These are phyloP conservation scores for Actinomucor elegans DNA, from an alignment of 371 early-diverging fungal species.

Conservation along the genomic window DNA sequence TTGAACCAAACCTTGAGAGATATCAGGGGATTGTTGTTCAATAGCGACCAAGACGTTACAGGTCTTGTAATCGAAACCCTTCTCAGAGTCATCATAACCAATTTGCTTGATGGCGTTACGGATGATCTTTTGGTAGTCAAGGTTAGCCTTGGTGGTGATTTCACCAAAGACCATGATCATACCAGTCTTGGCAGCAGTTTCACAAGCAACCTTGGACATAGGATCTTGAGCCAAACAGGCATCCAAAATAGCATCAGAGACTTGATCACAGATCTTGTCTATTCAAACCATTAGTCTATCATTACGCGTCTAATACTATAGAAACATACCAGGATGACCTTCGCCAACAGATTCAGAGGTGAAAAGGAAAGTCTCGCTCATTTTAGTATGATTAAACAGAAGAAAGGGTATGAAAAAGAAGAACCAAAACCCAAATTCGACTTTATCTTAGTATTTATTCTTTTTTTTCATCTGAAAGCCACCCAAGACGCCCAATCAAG, in stretches of 20 bases:
- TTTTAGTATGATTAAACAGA: conserved; percentile 6
- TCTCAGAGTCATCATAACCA: conserved; percentile 96
- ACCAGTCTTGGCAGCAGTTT: conserved; percentile 99
- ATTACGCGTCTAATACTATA: conserved; percentile 2
- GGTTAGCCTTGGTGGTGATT: conserved; percentile 96
- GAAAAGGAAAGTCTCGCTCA: conserved; percentile 87
- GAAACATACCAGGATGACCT: conserved; percentile 96
- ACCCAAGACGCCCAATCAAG: conserved; percentile 13
- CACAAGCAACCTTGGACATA: conserved; percentile 98
- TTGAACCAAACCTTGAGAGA: conserved; percentile 94
- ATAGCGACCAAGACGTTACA: conserved; percentile 98
- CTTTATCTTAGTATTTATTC: neutral
- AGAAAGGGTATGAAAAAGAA: conserved; percentile 6
- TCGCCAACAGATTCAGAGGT: conserved; percentile 99
- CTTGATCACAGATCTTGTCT: conserved; percentile 99
- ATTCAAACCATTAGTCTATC: neutral
- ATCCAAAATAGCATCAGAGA: conserved; percentile 98
- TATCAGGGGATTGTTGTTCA: conserved; percentile 99
- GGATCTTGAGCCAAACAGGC: conserved; percentile 96
- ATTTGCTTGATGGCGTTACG: conserved; percentile 97
- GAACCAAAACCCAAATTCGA: neutral
- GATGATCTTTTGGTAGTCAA: conserved; percentile 98
- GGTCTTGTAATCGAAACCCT: conserved; percentile 99
- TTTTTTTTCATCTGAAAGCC: conserved; percentile 14
- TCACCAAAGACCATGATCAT: conserved; percentile 99